These are phyloP conservation scores for Cyberlindnera petersonii DNA, from an alignment of 805 yeast genomes.

Conservation along the genomic window DNA sequence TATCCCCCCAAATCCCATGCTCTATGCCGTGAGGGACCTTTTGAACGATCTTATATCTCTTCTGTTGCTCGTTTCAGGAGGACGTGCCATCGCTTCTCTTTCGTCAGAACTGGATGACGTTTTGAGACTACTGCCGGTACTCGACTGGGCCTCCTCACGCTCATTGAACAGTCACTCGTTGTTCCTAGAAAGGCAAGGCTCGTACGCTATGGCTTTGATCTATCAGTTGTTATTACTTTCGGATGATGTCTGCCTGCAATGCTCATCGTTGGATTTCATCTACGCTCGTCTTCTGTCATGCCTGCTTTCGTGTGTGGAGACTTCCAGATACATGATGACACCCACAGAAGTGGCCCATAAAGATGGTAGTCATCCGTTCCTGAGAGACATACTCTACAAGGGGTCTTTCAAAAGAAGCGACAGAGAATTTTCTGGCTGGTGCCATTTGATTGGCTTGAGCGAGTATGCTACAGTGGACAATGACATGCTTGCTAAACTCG, in stretches of 20 bases:
- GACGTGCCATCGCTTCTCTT: not conserved
- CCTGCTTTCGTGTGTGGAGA: not conserved
- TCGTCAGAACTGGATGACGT: not conserved
- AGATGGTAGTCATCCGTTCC: too few relatives aligned
- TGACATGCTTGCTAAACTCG: not conserved
- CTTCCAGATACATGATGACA: too few relatives aligned
- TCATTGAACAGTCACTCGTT: not conserved
- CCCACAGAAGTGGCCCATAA: too few relatives aligned
- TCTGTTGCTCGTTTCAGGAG: not conserved
- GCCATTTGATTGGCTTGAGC: not conserved
- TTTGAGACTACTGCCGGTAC: not conserved
- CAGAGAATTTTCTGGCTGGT: not conserved
- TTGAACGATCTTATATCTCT: constrained; percentile 6
- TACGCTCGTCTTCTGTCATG: constrained; percentile 6
- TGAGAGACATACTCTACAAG: too few relatives aligned
- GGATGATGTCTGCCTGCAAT: constrained; percentile 8
- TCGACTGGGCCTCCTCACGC: not conserved
- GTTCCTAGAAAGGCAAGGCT: not conserved
- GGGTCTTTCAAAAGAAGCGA: too few relatives aligned
- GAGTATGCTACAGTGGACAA: not conserved
- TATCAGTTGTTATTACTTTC: constrained; percentile 17
- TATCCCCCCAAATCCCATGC: not conserved
- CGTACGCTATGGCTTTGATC: constrained; percentile 6
- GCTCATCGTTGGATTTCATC: constrained; percentile 13
- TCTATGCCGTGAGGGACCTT: not conserved